Percentiles rank a stretch among this genome's conserved stretches.
Evolutionary conservation across 2,329 filamentous ascomycete genomes (phyloP).

Genomic region (Exophiala bonariae): DNA sequence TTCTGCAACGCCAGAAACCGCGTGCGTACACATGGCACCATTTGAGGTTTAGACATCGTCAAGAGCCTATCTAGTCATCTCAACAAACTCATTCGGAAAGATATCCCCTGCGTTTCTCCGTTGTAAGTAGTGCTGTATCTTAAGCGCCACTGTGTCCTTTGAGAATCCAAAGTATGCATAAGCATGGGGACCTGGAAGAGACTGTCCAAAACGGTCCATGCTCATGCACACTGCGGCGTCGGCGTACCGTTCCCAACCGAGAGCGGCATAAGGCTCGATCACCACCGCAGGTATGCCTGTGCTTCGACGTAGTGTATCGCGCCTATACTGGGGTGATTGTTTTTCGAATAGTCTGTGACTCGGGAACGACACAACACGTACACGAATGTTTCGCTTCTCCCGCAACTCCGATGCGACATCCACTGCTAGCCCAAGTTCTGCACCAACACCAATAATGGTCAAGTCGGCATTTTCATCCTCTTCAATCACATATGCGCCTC

Average conservation of each 20-base stretch:
- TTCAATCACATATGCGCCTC: slow-evolving; percentile 42
- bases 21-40: too few relatives aligned
- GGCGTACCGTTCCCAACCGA: slow-evolving; percentile 53
- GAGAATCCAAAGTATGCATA: slow-evolving; percentile 31
- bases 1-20: too few relatives aligned
- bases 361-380: slow-evolving; percentile 49
- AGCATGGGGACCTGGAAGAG: slow-evolving; percentile 25
- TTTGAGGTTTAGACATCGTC: too few relatives aligned
- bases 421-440: slow-evolving; percentile 48
- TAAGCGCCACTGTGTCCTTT: too few relatives aligned
- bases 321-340: slow-evolving; percentile 45
- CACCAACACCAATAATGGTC: slow-evolving; percentile 50
- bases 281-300: slow-evolving; percentile 41
- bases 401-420: slow-evolving; percentile 43
- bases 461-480: slow-evolving; percentile 37
- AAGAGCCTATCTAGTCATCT: too few relatives aligned
- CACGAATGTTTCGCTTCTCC: slow-evolving; percentile 31
- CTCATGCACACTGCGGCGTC: slow-evolving; percentile 49
- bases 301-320: slow-evolving; percentile 36
- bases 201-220: slow-evolving; percentile 40
- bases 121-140: too few relatives aligned
- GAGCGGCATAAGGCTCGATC: slow-evolving; percentile 49
- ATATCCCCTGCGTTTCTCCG: too few relatives aligned
- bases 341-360: slow-evolving; percentile 49
- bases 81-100: too few relatives aligned